A percentile compares a stretch with the other conserved stretches of the same genome.
These are phyloP conservation scores for Fusarium zealandicum DNA, from an alignment of 2,329 filamentous ascomycete species.

Conservation along the genomic window DNA sequence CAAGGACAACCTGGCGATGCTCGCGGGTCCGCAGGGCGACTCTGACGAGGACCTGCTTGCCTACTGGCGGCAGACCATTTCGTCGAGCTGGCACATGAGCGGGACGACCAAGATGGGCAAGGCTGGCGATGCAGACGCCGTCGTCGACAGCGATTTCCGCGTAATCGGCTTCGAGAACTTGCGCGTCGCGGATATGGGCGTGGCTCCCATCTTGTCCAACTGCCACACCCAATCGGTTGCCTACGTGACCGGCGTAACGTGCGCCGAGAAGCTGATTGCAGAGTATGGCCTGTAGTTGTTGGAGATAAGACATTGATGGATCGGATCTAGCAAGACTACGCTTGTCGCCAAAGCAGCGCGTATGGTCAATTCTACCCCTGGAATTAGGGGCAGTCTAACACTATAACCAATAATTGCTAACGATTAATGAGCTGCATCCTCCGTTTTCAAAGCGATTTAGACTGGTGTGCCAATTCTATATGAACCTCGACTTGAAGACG, in stretches of 20 bases:
- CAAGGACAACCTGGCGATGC: conserved; percentile 51
- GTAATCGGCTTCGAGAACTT: conserved; percentile 31
- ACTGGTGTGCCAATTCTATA: too few species aligned
- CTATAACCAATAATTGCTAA: too few species aligned
- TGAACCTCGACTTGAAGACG: too few species aligned
- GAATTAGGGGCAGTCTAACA: too few species aligned
- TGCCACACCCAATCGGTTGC: conserved; percentile 61
- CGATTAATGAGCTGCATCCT: too few species aligned
- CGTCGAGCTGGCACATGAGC: conserved; percentile 62
- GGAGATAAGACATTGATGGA: too few species aligned
- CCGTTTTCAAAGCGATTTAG: too few species aligned
- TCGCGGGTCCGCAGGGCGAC: conserved; percentile 54
- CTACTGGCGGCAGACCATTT: conserved; percentile 53
- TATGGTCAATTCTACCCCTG: too few species aligned
- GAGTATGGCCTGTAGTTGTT: conserved; percentile 17
- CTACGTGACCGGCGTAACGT: conserved; percentile 60
- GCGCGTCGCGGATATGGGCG: conserved; percentile 34
- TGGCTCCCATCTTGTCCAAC: conserved; percentile 50
- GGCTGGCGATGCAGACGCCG: conserved; percentile 49
- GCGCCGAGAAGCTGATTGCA: conserved; percentile 52
- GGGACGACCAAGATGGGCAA: conserved; percentile 66
- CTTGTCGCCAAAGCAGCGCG: too few species aligned
- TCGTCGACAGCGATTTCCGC: conserved; percentile 51
- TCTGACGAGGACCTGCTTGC: conserved; percentile 61
- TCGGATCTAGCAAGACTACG: too few species aligned